phyloP scores from a whole-genome alignment of 805 yeast genomes.

The Saturnispora halmiae region DNA sequence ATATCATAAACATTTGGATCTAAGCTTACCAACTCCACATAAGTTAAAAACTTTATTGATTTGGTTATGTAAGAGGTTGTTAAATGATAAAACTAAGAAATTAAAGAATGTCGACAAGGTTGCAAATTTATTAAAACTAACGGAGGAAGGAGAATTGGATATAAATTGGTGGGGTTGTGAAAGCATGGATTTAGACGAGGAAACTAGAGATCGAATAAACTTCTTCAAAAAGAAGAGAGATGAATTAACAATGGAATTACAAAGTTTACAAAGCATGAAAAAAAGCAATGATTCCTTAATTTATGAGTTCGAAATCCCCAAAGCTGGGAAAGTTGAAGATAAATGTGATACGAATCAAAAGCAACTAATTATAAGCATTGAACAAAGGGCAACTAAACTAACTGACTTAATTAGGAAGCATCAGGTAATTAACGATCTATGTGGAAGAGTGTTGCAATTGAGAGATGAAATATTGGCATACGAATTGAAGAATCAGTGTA shows the following conservation, averaged over 20 bases:
- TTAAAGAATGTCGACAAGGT: slow-evolving; percentile 21
- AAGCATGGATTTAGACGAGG: slow-evolving; percentile 32
- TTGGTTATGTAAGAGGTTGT: slow-evolving; percentile 55
- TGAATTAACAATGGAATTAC: slow-evolving; percentile 37
- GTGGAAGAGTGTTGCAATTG: slow-evolving; percentile 16
- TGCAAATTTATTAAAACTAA: not conserved
- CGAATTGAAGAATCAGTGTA: slow-evolving; percentile 19
- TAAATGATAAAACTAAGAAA: slow-evolving; percentile 18
- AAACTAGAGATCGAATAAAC: slow-evolving; percentile 40
- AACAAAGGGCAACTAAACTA: slow-evolving; percentile 3
- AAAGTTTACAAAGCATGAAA: slow-evolving; percentile 32
- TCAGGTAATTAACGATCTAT: slow-evolving; percentile 14
- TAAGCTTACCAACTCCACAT: slow-evolving; percentile 59
- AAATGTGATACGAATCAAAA: slow-evolving; percentile 11
- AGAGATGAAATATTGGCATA: slow-evolving; percentile 18
- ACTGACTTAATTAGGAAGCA: not conserved
- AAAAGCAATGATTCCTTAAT: not conserved
- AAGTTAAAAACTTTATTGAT: slow-evolving; percentile 58
- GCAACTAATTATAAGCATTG: not conserved
- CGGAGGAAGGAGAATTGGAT: slow-evolving; percentile 17
- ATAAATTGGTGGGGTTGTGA: slow-evolving; percentile 58
- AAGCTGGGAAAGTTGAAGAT: not conserved
- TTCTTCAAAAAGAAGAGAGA: slow-evolving; percentile 37
- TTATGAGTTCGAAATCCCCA: not conserved
- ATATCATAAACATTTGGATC: slow-evolving; percentile 54